Evolutionary conservation across 2,329 filamentous ascomycete genomes (phyloP), one percentile per base, ranked within the genome.

Genomic region (Talaromyces albobiverticillius): DNA sequence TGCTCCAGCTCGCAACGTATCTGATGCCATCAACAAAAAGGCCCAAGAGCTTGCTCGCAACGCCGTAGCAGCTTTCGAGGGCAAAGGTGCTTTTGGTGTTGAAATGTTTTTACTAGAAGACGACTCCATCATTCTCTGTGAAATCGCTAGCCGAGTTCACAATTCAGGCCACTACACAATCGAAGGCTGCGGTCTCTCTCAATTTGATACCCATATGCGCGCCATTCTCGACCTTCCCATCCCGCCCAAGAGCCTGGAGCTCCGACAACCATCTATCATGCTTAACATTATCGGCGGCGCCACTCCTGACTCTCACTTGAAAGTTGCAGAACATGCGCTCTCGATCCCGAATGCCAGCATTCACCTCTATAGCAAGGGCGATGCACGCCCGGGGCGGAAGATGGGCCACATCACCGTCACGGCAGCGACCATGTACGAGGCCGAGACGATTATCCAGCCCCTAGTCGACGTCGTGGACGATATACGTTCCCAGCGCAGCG

Each of bases 161-260:
- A 96, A 96, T 76, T 95, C 90, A 0, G 94, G 94, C 0, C 94
- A 97, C 73, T 93, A 92, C 73, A 95, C 89, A 2, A 97, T 97
- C 60, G 93, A 99, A 75, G 89, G 90, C 3, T 90, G 94, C 46
- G 85, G 86, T 0, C 83, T 93, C 57, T 96, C 91, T 0, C 94
- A 99, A 72, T 99, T 90, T 73, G 90, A 94, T 69, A 88, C 90
- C 2, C 92, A 99, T 67, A 82, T 97, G 9, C 84, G 87, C 56
- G 85, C 93, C 1, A 93, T 99, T 58, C 82, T 96, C 34, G 83
- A 85, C 63, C 72, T 85, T 5, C 83, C 89, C 78, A 78, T 87
- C 18, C 82, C 81, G 1, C 56, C 69, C 2, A 70, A 76, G 60
- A 74, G 73, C 52, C 71, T 78, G 22, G 64, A 75, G 51, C 64